A percentile compares a stretch with the other conserved stretches of the same genome.
Conservation (phyloP, 192 early-diverging fungal genomes). For the Chytriomyces confervae region DNA sequence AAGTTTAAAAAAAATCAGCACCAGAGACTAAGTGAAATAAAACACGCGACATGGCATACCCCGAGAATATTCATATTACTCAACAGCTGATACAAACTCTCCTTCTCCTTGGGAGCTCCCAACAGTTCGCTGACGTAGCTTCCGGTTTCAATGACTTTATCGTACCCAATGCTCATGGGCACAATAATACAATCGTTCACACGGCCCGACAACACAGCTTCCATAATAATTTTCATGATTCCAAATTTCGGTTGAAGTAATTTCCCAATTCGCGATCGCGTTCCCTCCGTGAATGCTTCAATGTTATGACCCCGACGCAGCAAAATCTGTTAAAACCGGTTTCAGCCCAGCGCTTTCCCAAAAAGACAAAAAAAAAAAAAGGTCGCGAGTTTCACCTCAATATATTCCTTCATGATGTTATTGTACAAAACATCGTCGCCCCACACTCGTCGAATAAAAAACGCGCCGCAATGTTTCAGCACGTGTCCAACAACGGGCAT, state of each 20-base stretch:
- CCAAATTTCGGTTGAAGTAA: constrained; percentile 81
- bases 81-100: constrained; percentile 72
- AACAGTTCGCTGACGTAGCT: constrained; percentile 80
- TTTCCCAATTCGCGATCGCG: constrained; percentile 80
- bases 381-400: constrained; percentile 51
- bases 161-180: constrained; percentile 83
- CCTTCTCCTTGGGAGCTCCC: constrained; percentile 80
- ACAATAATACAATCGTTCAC: constrained; percentile 75
- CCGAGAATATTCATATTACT: constrained; percentile 54
- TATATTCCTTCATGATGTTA: constrained; percentile 75
- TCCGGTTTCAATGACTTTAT: constrained; percentile 81
- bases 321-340: constrained; percentile 46
- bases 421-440: constrained; percentile 77
- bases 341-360: constrained; percentile 4
- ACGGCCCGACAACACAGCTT: constrained; percentile 66
- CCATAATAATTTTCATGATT: constrained; percentile 80
- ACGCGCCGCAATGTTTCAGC: constrained; percentile 72
- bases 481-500: constrained; percentile 74
- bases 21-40: background rate
- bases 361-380: background rate
- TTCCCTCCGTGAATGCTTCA: constrained; percentile 85
- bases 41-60: background rate
- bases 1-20: background rate
- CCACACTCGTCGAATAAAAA: constrained; percentile 82
- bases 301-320: constrained; percentile 77